Evolutionary conservation across 257 asterid species (phyloP), one percentile per base, ranked within the genome.

Genomic region (Nicotiana otophora): DNA sequence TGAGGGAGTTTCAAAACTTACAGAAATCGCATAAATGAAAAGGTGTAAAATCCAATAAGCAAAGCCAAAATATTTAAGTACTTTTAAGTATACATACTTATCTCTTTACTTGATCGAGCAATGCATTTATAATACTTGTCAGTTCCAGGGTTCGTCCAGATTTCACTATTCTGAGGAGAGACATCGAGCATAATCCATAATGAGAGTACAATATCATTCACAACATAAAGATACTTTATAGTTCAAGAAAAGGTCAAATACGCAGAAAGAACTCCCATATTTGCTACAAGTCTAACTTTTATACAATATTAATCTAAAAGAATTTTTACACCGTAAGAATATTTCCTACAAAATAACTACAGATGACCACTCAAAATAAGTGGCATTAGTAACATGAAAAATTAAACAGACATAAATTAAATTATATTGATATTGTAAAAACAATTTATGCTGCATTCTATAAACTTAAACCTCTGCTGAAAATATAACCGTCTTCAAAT

Each of bases 101-200:
- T 81, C 55, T 79, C 77, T n/a, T 48, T 83, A 36, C 83, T 81
- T 46, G 88, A 5, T 81, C 83, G 80, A 28, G 48, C 55, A 23
- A 83, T 58, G 82, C 91, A 88, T 65, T 83, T 86, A 23, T 57
- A 46, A 57, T 48, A 86, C 19, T 65, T 83, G 33, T 86, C 82
- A 55, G 88, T 83, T 64, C 39, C 51, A 28, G 80, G 81, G 17
- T 83, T 83, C 70, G 53, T 76, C 91, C 91, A 88, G 6, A 86
- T 82, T 31, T 86, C 88, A 23, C 72, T 82, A 12, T 23, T 66
- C 86, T 86, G 81, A 72, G 1, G 74, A 3, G 23, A 20, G 16
- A 82, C 26, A 42, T 42, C 12, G 20, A 77, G n/a, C 17, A 46
- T 10, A 39, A 23, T 11, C 12, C 26, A 72, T 72, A 11, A 72